Evolutionary conservation across 192 early-diverging fungal species (phyloP).

Genomic region (Coemansia sp.): DNA sequence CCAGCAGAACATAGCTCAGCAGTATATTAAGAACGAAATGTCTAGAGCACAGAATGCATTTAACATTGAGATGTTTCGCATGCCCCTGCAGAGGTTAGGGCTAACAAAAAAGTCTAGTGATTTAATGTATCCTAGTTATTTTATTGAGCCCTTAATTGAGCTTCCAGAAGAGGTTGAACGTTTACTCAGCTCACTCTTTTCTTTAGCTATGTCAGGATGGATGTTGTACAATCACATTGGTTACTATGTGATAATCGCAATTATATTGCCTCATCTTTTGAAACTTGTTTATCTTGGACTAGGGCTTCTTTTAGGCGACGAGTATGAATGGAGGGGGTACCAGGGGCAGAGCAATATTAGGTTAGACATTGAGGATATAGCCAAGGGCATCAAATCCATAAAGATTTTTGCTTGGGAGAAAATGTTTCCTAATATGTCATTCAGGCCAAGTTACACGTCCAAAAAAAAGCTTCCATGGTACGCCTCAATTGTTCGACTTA

Average conservation of each 20-base stretch:
- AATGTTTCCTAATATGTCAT: not conserved
- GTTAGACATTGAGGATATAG: not conserved
- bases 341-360: not conserved
- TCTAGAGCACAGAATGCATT: not conserved
- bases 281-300: not conserved
- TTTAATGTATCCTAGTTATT: not conserved
- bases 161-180: not conserved
- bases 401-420: conserved; percentile 5
- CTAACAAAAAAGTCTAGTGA: conserved; percentile 1
- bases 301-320: conserved; percentile 3
- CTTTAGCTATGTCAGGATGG: not conserved
- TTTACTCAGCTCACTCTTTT: not conserved
- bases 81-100: conserved; percentile 19
- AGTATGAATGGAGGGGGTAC: not conserved
- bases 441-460: too few relatives aligned
- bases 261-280: conserved; percentile 7
- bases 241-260: conserved; percentile 20
- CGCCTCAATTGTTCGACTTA: not conserved
- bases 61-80: conserved; percentile 21
- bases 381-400: not conserved
- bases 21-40: not conserved
- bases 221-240: conserved; percentile 32
- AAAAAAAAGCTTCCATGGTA: not conserved
- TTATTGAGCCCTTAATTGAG: not conserved
- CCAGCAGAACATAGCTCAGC: not conserved